These are phyloP conservation scores for Torulaspora microellipsoides DNA, from an alignment of 805 yeast genomes.

Conservation along the genomic window DNA sequence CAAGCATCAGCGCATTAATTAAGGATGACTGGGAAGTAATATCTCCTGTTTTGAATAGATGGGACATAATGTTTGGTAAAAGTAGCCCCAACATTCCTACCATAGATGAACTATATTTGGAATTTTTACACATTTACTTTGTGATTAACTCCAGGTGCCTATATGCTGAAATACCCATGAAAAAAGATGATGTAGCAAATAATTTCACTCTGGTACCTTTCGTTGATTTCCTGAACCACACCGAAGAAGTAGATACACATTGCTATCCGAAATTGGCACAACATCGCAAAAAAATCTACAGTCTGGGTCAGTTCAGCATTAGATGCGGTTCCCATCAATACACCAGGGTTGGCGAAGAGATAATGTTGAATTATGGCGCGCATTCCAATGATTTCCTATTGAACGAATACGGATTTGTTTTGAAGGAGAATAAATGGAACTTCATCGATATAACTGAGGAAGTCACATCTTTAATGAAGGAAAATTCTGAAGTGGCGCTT, in stretches of 20 bases:
- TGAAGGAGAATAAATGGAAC: slow-evolving; percentile 60
- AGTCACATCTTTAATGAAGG: slow-evolving; percentile 37
- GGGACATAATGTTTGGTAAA: slow-evolving; percentile 14
- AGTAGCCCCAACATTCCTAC: background rate
- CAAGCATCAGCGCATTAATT: slow-evolving; percentile 42
- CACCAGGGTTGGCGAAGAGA: slow-evolving; percentile 43
- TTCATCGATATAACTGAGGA: slow-evolving; percentile 55
- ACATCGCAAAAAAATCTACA: slow-evolving; percentile 18
- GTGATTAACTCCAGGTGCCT: slow-evolving; percentile 89
- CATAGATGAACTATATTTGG: slow-evolving; percentile 13
- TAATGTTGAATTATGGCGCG: slow-evolving; percentile 78
- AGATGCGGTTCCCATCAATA: slow-evolving; percentile 23
- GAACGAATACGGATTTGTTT: slow-evolving; percentile 81
- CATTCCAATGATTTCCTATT: slow-evolving; percentile 79
- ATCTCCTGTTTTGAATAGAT: slow-evolving; percentile 19
- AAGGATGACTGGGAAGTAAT: slow-evolving; percentile 43
- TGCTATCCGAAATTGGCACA: slow-evolving; percentile 45
- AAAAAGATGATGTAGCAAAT: slow-evolving; percentile 43
- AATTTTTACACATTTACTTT: slow-evolving; percentile 70
- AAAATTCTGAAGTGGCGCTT: slow-evolving; percentile 33
- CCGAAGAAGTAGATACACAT: slow-evolving; percentile 41
- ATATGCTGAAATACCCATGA: slow-evolving; percentile 62
- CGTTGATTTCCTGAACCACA: slow-evolving; percentile 84
- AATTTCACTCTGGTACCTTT: slow-evolving; percentile 89
- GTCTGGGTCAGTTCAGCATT: slow-evolving; percentile 30